Percentiles rank a stretch among this genome's conserved stretches.
phyloP scores from a whole-genome alignment of 192 early-diverging fungal genomes.

The Backusella morwellensis region DNA sequence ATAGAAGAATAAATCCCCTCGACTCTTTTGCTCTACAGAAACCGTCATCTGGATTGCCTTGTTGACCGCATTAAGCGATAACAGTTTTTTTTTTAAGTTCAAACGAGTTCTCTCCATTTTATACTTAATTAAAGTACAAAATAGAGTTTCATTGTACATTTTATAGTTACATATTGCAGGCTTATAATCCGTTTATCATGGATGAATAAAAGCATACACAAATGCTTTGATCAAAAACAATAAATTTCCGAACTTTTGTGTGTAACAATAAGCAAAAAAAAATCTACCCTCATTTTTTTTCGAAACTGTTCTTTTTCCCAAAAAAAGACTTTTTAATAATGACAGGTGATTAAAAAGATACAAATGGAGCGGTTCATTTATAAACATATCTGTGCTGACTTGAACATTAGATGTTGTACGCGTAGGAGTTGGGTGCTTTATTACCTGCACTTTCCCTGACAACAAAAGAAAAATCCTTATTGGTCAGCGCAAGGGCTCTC shows the following conservation, averaged over 20 bases:
- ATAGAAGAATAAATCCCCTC: not conserved
- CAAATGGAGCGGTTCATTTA: not conserved
- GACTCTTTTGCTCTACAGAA: no score
- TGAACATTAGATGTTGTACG: constrained; percentile 2
- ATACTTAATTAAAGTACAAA: no score
- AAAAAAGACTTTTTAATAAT: not conserved
- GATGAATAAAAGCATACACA: no score
- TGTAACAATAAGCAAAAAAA: not conserved
- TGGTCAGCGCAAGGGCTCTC: constrained; percentile 53
- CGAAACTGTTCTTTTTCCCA: not conserved
- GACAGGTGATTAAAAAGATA: not conserved
- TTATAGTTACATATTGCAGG: no score
- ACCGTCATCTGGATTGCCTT: no score
- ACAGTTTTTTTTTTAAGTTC: no score
- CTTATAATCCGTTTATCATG: no score
- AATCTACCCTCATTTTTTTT: not conserved
- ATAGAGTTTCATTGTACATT: no score
- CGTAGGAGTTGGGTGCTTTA: constrained; percentile 51
- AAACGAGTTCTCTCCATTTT: no score
- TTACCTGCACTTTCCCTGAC: constrained; percentile 15
- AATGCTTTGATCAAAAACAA: no score
- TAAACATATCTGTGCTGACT: not conserved
- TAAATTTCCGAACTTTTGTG: no score
- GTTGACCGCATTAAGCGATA: no score
- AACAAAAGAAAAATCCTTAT: constrained; percentile 35